Conservation (phyloP, 2,329 filamentous ascomycete genomes). For the Fusarium algeriense region DNA sequence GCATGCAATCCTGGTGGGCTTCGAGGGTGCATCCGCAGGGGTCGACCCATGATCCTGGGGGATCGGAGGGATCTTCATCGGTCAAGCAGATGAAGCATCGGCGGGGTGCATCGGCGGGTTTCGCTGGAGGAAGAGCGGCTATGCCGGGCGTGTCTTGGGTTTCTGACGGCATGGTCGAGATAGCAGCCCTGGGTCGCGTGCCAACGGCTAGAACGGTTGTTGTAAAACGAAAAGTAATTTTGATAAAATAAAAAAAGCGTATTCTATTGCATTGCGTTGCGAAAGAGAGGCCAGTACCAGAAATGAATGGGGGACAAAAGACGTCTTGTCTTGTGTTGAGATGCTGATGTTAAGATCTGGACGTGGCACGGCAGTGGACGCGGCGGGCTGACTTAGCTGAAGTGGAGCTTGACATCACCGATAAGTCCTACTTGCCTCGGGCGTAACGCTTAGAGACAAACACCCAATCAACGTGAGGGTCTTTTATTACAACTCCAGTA, state of each 20-base stretch:
- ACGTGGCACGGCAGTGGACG: slow-evolving; percentile 16
- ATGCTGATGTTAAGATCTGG: slow-evolving; percentile 18
- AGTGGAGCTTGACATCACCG: slow-evolving; percentile 40
- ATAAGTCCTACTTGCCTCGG: slow-evolving; percentile 10
- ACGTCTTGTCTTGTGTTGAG: slow-evolving; percentile 15
- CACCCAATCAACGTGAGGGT: slow-evolving; percentile 18
- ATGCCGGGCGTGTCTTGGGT: slow-evolving; percentile 9
- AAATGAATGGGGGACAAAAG: neutral
- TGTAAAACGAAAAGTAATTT: neutral
- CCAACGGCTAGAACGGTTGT: slow-evolving; percentile 6
- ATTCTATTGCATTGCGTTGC: slow-evolving; percentile 21
- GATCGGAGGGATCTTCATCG: slow-evolving; percentile 63
- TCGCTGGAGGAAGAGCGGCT: slow-evolving; percentile 9
- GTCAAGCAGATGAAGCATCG: slow-evolving; percentile 74
- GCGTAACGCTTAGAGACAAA: slow-evolving; percentile 1
- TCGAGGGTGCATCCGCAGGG: slow-evolving; percentile 92
- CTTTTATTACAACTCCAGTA: neutral
- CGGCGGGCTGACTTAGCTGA: slow-evolving; percentile 26
- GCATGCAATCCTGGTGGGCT: slow-evolving; percentile 88
- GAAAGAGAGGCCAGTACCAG: neutral
- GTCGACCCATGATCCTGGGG: slow-evolving; percentile 77
- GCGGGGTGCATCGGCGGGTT: slow-evolving; percentile 48
- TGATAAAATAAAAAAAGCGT: neutral
- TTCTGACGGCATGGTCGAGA: slow-evolving; percentile 29
- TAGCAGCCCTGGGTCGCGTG: slow-evolving; percentile 33